Conservation (phyloP, 164 flowering plant genomes). For the Sedum album region DNA sequence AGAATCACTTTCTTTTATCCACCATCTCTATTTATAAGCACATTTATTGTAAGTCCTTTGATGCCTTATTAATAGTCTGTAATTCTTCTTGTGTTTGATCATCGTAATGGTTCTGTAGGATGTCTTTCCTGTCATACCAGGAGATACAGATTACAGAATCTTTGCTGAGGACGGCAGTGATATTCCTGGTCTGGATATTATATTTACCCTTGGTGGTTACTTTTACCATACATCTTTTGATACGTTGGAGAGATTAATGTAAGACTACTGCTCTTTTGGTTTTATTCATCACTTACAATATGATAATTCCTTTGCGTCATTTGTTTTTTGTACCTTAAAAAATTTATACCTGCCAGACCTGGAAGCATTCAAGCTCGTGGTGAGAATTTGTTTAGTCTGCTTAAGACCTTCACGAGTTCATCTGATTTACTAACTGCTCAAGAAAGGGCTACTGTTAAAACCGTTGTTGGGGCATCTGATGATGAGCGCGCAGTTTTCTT, state of each 20-base stretch:
- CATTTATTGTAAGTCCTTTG: not conserved
- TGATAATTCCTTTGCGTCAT: slow-evolving; percentile 10
- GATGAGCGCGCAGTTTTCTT: slow-evolving; percentile 75
- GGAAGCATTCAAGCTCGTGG: slow-evolving; percentile 99
- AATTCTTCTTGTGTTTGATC: not conserved
- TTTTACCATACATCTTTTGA: slow-evolving; percentile 92
- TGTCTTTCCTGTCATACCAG: slow-evolving; percentile 83
- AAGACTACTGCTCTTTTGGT: slow-evolving; percentile 69
- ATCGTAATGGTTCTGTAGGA: slow-evolving; percentile 45
- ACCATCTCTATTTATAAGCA: too few species aligned
- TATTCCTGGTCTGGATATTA: slow-evolving; percentile 95
- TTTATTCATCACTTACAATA: slow-evolving; percentile 18
- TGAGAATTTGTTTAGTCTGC: slow-evolving; percentile 66
- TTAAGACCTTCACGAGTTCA: slow-evolving; percentile 72
- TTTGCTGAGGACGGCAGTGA: slow-evolving; percentile 77
- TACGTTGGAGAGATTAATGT: slow-evolving; percentile 92
- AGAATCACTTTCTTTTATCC: too few species aligned
- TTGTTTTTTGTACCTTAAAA: slow-evolving; percentile 8
- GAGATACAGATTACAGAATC: slow-evolving; percentile 95
- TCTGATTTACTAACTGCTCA: slow-evolving; percentile 40
- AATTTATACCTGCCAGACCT: slow-evolving; percentile 46
- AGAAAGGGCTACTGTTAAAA: slow-evolving; percentile 27
- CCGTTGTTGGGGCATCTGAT: slow-evolving; percentile 15
- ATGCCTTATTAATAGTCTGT: not conserved
- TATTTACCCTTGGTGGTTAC: slow-evolving; percentile 89